phyloP scores from a whole-genome alignment of 148 eudicot genomes.

The Silene uniflora region DNA sequence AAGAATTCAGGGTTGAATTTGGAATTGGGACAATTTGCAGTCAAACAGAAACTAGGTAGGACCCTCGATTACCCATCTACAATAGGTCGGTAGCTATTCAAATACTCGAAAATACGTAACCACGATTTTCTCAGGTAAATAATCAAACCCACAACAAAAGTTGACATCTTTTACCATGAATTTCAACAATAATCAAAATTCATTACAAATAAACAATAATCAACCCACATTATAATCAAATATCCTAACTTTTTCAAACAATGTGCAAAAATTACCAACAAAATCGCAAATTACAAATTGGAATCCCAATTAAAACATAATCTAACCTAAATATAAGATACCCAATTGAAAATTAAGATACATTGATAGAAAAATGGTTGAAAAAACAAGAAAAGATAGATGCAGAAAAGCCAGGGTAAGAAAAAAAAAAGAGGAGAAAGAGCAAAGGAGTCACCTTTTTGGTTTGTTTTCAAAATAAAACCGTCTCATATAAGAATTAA shows the following conservation, averaged over 20 bases:
- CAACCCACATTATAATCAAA: background rate
- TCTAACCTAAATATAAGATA: too few relatives aligned
- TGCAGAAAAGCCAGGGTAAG: too few relatives aligned
- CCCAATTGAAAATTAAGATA: too few relatives aligned
- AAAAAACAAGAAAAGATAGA: too few relatives aligned
- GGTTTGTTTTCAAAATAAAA: too few relatives aligned
- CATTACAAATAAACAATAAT: background rate
- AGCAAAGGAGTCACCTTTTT: too few relatives aligned
- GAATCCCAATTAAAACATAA: background rate
- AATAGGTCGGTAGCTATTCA: too few relatives aligned
- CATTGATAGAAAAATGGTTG: background rate
- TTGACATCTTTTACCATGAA: background rate
- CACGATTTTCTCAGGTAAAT: background rate
- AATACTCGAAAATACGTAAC: too few relatives aligned
- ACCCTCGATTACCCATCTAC: background rate
- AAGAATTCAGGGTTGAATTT: background rate
- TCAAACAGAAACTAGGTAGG: background rate
- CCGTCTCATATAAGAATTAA: too few relatives aligned
- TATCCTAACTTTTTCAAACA: background rate
- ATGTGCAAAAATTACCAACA: background rate
- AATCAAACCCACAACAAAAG: background rate
- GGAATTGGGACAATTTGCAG: background rate
- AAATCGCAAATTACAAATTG: background rate
- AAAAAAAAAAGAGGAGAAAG: too few relatives aligned
- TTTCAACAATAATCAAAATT: background rate